Conservation (phyloP, 2,329 filamentous ascomycete genomes). For the Hirsutella thompsonii region DNA sequence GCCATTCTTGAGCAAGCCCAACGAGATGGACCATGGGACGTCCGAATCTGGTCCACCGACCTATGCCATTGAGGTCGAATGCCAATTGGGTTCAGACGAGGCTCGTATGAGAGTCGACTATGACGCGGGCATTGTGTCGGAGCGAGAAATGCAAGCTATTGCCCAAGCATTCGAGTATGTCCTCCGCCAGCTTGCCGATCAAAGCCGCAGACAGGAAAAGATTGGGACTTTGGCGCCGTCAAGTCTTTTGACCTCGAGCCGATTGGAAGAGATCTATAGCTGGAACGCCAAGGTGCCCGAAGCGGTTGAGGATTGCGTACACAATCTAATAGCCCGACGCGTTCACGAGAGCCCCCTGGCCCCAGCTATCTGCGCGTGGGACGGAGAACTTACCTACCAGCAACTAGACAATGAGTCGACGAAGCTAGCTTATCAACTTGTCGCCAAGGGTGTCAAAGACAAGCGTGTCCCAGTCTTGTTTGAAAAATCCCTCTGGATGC, state of each 20-base stretch:
- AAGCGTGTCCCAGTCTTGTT: constrained; percentile 18
- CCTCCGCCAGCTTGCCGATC: not conserved
- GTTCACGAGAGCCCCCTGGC: constrained; percentile 3
- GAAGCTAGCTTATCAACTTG: constrained; percentile 4
- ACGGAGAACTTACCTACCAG: constrained; percentile 11
- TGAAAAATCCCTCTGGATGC: constrained; percentile 20
- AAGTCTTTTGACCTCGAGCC: not conserved
- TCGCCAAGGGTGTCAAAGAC: constrained; percentile 9
- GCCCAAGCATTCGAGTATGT: not conserved
- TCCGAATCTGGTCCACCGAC: not conserved
- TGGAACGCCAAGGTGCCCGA: constrained; percentile 8
- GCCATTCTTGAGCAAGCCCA: constrained; percentile 1
- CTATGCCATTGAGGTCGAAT: constrained; percentile 1
- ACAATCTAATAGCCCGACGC: constrained; percentile 8
- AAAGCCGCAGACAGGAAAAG: not conserved
- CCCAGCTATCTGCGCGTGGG: constrained; percentile 13
- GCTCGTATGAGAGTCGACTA: not conserved
- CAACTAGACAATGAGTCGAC: constrained; percentile 7
- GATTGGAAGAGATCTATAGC: not conserved
- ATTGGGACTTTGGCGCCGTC: not conserved
- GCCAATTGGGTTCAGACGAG: not conserved
- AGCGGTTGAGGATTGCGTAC: constrained; percentile 6
- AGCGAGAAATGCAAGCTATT: not conserved
- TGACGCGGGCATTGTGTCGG: not conserved
- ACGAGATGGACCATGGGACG: not conserved